Evolutionary conservation across 441 rosid species (phyloP), one percentile per base, ranked within the genome.

Genomic region (Macaranga tanarius): DNA sequence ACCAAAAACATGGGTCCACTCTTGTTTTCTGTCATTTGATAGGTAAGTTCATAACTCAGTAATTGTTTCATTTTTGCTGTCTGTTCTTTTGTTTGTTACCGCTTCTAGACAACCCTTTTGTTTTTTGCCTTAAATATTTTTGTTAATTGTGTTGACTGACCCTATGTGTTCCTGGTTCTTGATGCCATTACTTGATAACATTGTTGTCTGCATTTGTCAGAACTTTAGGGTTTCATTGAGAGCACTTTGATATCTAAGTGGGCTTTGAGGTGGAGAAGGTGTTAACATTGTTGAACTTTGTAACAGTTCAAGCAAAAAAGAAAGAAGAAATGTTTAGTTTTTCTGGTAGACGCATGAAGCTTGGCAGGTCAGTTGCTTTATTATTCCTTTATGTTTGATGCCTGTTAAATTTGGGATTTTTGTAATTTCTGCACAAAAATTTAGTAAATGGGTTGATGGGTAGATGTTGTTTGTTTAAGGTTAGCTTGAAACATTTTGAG

Each of bases 291-390:
- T 42, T 54, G 59, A 72, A 54, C 50, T 44, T 44, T 65, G 17
- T 48, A 10, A 15, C 13, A 48, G 52, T 19, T 73, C 60, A 58
- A 56, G 44, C 25, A 61, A 73, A 65, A 73, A 83, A n/a, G n/a
- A n/a, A n/a, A n/a, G n/a, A n/a, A n/a, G n/a, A 79, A 74, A 94
- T 92, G 97, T 94, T 92, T 77, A 85, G 92, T 72, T 86, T 94
- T 76, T 86, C 97, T 20, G 89, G 93, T 62, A 85, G 89, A 65
- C 98, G 96, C 71, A 89, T 87, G 89, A 94, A 88, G 72, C 96
- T 94, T 80, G 98, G 98, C 79, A 89, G 97, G 98, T 94, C 50
- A 71, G 86, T 81, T n/a, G 8, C 38, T 72, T 1, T 62, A 17
- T 16, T 12, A 17, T 16, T 12, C 51, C 22, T 50, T 10, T n/a